phyloP scores from a whole-genome alignment of 139 green algal species.

The Tetradesmus obliquus region DNA sequence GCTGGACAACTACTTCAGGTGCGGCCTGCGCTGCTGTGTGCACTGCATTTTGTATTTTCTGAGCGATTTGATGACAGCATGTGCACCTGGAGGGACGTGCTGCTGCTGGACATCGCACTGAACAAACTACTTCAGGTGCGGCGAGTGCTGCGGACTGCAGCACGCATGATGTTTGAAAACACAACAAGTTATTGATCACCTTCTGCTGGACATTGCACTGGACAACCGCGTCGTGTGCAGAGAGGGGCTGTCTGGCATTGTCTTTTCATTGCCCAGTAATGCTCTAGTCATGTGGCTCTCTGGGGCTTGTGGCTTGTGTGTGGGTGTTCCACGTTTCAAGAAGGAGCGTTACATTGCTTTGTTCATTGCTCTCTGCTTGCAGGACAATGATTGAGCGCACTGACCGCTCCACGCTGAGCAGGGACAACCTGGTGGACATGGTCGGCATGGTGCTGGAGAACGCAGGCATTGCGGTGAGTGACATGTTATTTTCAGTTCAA shows the following conservation, averaged over 20 bases:
- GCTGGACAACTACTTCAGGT: slow-evolving; percentile 78
- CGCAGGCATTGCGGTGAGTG: slow-evolving; percentile 49
- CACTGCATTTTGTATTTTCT: not conserved
- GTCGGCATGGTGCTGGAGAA: slow-evolving; percentile 73
- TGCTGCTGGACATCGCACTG: slow-evolving; percentile 93
- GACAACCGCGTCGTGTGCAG: slow-evolving; percentile 70
- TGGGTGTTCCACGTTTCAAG: not conserved
- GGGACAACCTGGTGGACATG: slow-evolving; percentile 71
- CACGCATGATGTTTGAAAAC: not conserved
- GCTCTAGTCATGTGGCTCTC: not conserved
- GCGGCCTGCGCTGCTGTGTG: slow-evolving; percentile 62
- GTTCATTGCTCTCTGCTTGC: not conserved
- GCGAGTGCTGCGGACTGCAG: slow-evolving; percentile 49
- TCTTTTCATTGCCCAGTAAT: not conserved
- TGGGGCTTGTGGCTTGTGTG: not conserved
- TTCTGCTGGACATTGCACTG: slow-evolving; percentile 93
- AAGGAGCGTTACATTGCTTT: not conserved
- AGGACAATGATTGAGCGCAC: slow-evolving; percentile 68
- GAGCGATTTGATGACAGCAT: not conserved
- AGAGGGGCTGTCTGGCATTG: too few relatives aligned
- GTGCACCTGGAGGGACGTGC: slow-evolving; percentile 71
- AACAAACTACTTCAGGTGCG: slow-evolving; percentile 75
- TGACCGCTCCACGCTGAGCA: slow-evolving; percentile 45
- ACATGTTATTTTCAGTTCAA: not conserved
- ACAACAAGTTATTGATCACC: not conserved